phyloP scores from a whole-genome alignment of 768 basidiomycete species.

The Auricularia sp. region DNA sequence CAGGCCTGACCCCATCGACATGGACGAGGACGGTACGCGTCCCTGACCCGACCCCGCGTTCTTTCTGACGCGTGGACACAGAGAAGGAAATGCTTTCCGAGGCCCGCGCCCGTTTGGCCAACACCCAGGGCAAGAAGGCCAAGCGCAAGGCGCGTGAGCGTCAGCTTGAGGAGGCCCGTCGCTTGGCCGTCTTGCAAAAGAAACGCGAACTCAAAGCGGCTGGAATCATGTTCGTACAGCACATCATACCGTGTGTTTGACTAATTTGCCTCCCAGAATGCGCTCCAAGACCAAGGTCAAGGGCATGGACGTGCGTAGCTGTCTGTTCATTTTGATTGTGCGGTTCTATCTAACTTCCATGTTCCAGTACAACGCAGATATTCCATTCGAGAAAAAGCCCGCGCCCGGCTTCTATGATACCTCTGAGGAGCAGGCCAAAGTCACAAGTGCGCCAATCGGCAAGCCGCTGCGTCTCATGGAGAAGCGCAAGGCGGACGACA shows the following conservation, averaged over 20 bases:
- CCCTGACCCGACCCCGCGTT: slow-evolving; percentile 26
- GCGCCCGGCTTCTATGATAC: slow-evolving; percentile 97
- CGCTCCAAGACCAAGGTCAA: slow-evolving; percentile 90
- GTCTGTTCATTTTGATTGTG: background rate
- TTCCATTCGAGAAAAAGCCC: slow-evolving; percentile 95
- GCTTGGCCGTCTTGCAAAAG: slow-evolving; percentile 92
- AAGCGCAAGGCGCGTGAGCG: slow-evolving; percentile 97
- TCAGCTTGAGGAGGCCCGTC: slow-evolving; percentile 90
- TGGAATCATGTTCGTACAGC: slow-evolving; percentile 72
- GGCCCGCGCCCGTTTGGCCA: slow-evolving; percentile 92
- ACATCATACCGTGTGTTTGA: slow-evolving; percentile 4
- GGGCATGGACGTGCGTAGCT: slow-evolving; percentile 81
- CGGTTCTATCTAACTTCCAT: background rate
- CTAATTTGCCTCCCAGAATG: slow-evolving; percentile 40
- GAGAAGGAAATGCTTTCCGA: slow-evolving; percentile 99
- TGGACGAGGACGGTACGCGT: slow-evolving; percentile 80
- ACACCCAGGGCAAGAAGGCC: slow-evolving; percentile 98
- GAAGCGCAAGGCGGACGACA: slow-evolving; percentile 88
- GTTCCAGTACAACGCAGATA: slow-evolving; percentile 87
- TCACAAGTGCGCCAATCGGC: slow-evolving; percentile 81
- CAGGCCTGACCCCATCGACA: slow-evolving; percentile 96
- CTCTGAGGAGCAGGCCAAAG: slow-evolving; percentile 81
- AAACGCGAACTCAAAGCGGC: slow-evolving; percentile 96
- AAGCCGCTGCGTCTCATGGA: slow-evolving; percentile 86
- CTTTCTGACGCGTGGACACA: slow-evolving; percentile 27